These are phyloP conservation scores for Silene vulgaris DNA, from an alignment of 179 eudicot genomes.

Conservation along the genomic window DNA sequence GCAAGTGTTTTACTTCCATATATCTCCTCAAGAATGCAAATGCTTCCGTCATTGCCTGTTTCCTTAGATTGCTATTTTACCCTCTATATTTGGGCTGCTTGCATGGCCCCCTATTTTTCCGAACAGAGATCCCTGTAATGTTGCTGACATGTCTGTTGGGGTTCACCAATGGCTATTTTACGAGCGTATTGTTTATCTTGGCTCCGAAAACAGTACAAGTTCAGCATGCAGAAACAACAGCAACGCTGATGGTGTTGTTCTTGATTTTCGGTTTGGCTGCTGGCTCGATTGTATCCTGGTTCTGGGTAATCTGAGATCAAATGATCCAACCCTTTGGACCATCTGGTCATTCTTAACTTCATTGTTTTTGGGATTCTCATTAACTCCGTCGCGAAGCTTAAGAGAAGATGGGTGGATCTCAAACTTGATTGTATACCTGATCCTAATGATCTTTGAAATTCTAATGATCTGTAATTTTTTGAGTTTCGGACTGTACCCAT, in stretches of 20 bases:
- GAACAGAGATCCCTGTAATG: slow-evolving; percentile 70
- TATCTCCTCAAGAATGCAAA: slow-evolving; percentile 54
- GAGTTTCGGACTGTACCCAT: slow-evolving; percentile 32
- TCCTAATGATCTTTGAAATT: neutral
- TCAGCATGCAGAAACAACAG: slow-evolving; percentile 67
- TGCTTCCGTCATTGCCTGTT: slow-evolving; percentile 55
- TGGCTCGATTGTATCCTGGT: slow-evolving; percentile 76
- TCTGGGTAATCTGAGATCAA: slow-evolving; percentile 65
- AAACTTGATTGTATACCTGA: slow-evolving; percentile 12
- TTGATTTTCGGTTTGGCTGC: slow-evolving; percentile 60
- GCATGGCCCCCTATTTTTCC: slow-evolving; percentile 62
- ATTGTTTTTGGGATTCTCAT: slow-evolving; percentile 15
- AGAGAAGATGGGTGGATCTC: slow-evolving; percentile 14
- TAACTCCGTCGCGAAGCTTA: slow-evolving; percentile 7
- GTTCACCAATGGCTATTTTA: slow-evolving; percentile 72
- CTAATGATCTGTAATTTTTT: slow-evolving; percentile 32
- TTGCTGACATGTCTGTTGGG: slow-evolving; percentile 68
- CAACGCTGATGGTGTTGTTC: slow-evolving; percentile 65
- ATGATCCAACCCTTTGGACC: neutral
- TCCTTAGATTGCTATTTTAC: slow-evolving; percentile 54
- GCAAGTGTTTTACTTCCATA: slow-evolving; percentile 58
- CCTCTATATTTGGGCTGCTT: slow-evolving; percentile 67
- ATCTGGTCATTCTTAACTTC: neutral
- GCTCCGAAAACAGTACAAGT: slow-evolving; percentile 59
- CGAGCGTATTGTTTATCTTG: slow-evolving; percentile 63